These are phyloP conservation scores for Scorias spongiosa DNA, from an alignment of 2,329 filamentous ascomycete species.

Conservation along the genomic window DNA sequence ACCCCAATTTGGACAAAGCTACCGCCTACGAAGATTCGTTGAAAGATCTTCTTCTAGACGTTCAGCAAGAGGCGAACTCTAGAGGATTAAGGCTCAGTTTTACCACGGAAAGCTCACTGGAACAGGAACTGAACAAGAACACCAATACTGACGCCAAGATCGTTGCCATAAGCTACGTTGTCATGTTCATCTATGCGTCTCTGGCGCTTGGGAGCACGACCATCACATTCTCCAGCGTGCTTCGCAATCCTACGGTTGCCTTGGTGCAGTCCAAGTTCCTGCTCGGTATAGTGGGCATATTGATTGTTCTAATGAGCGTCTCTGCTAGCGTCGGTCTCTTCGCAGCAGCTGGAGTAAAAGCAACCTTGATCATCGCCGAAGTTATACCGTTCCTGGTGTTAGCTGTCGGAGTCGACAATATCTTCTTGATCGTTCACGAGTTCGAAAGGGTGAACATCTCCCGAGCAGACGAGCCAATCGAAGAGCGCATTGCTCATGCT, in stretches of 20 bases:
- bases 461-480: conserved; percentile 75
- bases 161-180: conserved; percentile 86
- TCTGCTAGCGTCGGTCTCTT: conserved; percentile 89
- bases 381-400: conserved; percentile 96
- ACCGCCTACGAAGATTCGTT: conserved; percentile 82
- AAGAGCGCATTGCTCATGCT: conserved; percentile 71
- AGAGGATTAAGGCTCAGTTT: conserved; percentile 81
- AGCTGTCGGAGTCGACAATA: conserved; percentile 95
- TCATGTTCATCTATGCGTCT: conserved; percentile 98
- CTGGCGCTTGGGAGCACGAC: conserved; percentile 81
- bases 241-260: conserved; percentile 68
- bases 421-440: conserved; percentile 96
- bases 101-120: conserved; percentile 85
- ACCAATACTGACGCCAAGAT: conserved; percentile 98
- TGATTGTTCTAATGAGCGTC: conserved; percentile 96
- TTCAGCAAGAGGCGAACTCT: conserved; percentile 62
- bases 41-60: conserved; percentile 56
- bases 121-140: conserved; percentile 92
- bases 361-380: conserved; percentile 93
- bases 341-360: conserved; percentile 80
- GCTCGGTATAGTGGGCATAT: conserved; percentile 80
- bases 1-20: conserved; percentile 52
- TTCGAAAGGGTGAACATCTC: conserved; percentile 90
- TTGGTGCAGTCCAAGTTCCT: conserved; percentile 95
- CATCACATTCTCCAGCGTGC: conserved; percentile 57